phyloP scores from a whole-genome alignment of 352 stramenopile species.

The Globisporangium orthogonon region DNA sequence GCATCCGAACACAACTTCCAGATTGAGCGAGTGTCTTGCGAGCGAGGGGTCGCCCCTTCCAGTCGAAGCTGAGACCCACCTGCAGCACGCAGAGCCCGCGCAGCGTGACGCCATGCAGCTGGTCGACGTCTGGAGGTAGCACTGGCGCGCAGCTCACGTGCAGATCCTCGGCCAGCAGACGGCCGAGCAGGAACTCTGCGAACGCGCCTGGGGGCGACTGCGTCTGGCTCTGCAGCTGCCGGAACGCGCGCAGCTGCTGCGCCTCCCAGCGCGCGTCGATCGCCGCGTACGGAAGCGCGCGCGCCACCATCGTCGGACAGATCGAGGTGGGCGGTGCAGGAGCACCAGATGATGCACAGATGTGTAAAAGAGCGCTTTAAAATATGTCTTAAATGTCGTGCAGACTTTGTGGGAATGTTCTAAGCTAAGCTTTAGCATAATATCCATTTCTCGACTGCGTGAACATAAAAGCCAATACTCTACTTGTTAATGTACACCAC shows the following conservation, averaged over 20 bases:
- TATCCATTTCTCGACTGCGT: too few relatives aligned
- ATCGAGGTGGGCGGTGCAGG: too few relatives aligned
- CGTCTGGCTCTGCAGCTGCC: slow-evolving; percentile 1
- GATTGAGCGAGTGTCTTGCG: not conserved
- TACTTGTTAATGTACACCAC: too few relatives aligned
- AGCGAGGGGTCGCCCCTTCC: too few relatives aligned
- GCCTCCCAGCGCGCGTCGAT: slow-evolving; percentile 52
- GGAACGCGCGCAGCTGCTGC: slow-evolving; percentile 36
- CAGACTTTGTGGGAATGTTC: too few relatives aligned
- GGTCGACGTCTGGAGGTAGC: slow-evolving; percentile 37
- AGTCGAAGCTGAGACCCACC: slow-evolving; percentile 15
- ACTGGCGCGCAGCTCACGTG: slow-evolving; percentile 58
- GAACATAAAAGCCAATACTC: too few relatives aligned
- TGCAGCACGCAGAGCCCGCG: slow-evolving; percentile 72
- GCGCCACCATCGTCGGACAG: slow-evolving; percentile 2
- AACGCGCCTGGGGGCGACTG: slow-evolving; percentile 16
- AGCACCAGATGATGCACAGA: not conserved
- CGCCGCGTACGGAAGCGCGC: slow-evolving; percentile 45
- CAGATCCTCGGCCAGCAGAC: slow-evolving; percentile 58
- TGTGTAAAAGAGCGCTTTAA: too few relatives aligned
- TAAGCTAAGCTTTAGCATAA: too few relatives aligned
- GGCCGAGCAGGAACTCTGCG: slow-evolving; percentile 46
- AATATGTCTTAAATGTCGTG: too few relatives aligned
- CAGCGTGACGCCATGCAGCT: slow-evolving; percentile 45
- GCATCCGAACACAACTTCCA: not conserved